Evolutionary conservation across 148 eudicot species (phyloP).

Genomic region (Rhododendron mucronatum): DNA sequence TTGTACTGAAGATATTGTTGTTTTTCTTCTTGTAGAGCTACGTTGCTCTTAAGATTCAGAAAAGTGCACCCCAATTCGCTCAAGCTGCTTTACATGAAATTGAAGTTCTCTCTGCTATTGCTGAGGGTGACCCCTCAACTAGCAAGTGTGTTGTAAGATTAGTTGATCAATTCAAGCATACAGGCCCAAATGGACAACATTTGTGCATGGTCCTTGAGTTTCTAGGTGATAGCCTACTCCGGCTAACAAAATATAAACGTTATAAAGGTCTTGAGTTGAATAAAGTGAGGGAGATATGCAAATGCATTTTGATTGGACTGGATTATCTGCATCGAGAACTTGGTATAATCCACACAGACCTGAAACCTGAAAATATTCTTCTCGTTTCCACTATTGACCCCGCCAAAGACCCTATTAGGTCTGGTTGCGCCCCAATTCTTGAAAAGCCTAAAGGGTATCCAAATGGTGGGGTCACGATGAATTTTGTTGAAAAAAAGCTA

Average conservation of each 20-base stretch:
- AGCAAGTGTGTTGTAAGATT: constrained; percentile 55
- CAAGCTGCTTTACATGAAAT: constrained; percentile 95
- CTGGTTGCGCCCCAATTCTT: constrained; percentile 68
- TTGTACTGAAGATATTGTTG: background rate
- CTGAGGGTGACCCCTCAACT: constrained; percentile 66
- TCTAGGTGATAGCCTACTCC: constrained; percentile 92
- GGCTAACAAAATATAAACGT: constrained; percentile 66
- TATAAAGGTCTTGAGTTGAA: constrained; percentile 76
- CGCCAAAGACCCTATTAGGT: constrained; percentile 74
- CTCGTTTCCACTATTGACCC: constrained; percentile 77
- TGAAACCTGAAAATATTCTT: constrained; percentile 95
- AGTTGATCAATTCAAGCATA: constrained; percentile 85
- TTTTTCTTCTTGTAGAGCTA: constrained; percentile 36
- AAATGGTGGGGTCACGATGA: constrained; percentile 55
- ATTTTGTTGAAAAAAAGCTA: constrained; percentile 63
- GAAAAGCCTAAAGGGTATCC: constrained; percentile 80
- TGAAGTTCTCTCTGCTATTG: constrained; percentile 74
- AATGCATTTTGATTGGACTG: constrained; percentile 74
- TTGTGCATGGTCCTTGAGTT: constrained; percentile 95
- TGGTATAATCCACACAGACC: constrained; percentile 74
- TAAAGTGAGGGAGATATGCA: constrained; percentile 85
- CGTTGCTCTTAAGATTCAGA: constrained; percentile 94
- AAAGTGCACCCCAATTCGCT: constrained; percentile 92
- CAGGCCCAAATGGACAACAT: constrained; percentile 95
- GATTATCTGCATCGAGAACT: constrained; percentile 90